phyloP scores from a whole-genome alignment of 495 filamentous ascomycete species.

The Oidiodendron maius region DNA sequence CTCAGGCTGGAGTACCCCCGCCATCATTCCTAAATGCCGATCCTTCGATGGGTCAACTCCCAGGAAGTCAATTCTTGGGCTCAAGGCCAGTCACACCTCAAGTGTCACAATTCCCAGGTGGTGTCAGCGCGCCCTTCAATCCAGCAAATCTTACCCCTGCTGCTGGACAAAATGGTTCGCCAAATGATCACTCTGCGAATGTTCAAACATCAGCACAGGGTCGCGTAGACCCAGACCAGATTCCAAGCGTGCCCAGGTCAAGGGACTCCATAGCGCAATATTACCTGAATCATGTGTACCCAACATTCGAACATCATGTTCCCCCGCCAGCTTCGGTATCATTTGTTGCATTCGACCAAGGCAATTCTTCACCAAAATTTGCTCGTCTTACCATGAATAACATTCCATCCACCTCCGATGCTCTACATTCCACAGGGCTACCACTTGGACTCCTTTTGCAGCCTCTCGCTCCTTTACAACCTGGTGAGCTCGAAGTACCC shows the following conservation, averaged over 20 bases:
- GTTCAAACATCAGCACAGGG: slow-evolving; percentile 55
- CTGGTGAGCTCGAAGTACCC: slow-evolving; percentile 83
- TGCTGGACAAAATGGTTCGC: slow-evolving; percentile 40
- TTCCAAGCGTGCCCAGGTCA: slow-evolving; percentile 83
- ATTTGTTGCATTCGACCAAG: slow-evolving; percentile 89
- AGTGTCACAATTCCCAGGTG: slow-evolving; percentile 55
- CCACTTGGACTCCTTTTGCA: slow-evolving; percentile 87
- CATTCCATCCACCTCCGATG: slow-evolving; percentile 78
- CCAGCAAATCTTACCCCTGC: slow-evolving; percentile 46
- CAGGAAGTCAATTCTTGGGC: slow-evolving; percentile 35
- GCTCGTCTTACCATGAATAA: slow-evolving; percentile 87
- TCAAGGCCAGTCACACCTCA: slow-evolving; percentile 45
- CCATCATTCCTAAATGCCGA: slow-evolving; percentile 71
- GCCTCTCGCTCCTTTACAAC: slow-evolving; percentile 75
- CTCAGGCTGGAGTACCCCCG: slow-evolving; percentile 46
- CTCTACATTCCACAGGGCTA: slow-evolving; percentile 69
- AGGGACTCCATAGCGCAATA: slow-evolving; percentile 76
- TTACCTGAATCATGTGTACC: slow-evolving; percentile 82
- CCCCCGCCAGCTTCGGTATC: slow-evolving; percentile 87
- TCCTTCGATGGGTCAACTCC: slow-evolving; percentile 33
- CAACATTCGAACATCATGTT: slow-evolving; percentile 87
- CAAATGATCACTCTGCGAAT: slow-evolving; percentile 26
- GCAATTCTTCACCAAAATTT: slow-evolving; percentile 93
- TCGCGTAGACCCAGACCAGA: slow-evolving; percentile 84
- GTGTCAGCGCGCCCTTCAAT: slow-evolving; percentile 51